Base-by-base conservation (phyloP, 192 early-diverging fungal species). In the Linnemannia elongata region DNA sequence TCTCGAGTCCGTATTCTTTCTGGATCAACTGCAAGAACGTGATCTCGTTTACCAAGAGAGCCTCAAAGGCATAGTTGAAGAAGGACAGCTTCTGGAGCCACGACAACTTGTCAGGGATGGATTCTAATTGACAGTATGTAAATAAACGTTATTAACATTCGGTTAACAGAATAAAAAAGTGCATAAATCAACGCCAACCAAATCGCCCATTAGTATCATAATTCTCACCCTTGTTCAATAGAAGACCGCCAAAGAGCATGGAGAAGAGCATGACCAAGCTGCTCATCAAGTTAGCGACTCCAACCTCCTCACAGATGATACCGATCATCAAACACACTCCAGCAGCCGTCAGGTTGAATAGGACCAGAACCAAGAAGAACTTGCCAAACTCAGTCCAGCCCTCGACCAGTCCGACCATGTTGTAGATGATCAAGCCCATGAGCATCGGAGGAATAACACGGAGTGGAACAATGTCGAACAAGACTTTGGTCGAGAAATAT, bases 11-110 rank as follows among this genome's bases (percentile, higher is more conserved):
- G 90, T 93, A 96, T 47, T 93, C 92, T 30, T 94, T 93, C 72
- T 97, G 96, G 60, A 93, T 90, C 17, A 97, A 85, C 60, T 93
- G 93, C 38, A 96, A 85, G 42, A 94, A 92, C 3, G 94, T 89
- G 9, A 98, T 90, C 85, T 98, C 97, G 76, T 97, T 98, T 35
- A 97, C 96, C n/a, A 96, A 85, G 33, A 98, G 77, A 0, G 97
- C 96, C 79, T 98, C 97, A 76, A 97, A 93, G 18, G 94, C 97
- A 79, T 94, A 92, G 72, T 98, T 97, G 79, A 97, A 98, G 74
- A 97, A 96, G 24, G 96, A 96, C 10, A 96, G 79, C 13, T 91
- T 77, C 75, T 96, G 92, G 24, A 95, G 74, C 93, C 93, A 95
- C 20, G 89, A 83, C 47, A 93, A 81, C 33, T 88, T 89, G 10